Evolutionary conservation across 352 stramenopile species (phyloP).

Genomic region (Blastocystis sp.): DNA sequence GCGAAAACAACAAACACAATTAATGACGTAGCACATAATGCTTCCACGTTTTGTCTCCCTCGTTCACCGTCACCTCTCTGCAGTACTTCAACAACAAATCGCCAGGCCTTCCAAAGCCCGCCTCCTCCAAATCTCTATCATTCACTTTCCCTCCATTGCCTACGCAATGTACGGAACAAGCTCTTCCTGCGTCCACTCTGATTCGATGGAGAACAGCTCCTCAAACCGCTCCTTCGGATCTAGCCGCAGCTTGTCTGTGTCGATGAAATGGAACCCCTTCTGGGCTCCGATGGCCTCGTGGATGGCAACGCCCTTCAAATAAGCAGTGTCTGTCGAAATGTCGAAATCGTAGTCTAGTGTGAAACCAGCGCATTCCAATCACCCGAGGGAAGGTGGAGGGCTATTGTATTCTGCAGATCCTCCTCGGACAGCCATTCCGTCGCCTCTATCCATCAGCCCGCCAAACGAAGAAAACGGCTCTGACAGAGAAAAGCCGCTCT

Average conservation of each 20-base stretch:
- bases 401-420: slow-evolving; percentile 35
- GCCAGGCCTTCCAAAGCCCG: slow-evolving; percentile 40
- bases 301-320: slow-evolving; percentile 12
- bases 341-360: slow-evolving; percentile 61
- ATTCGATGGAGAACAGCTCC: slow-evolving; percentile 54
- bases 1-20: slow-evolving; percentile 41
- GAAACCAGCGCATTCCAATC: too few relatives aligned
- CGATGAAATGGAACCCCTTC: slow-evolving; percentile 47
- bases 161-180: slow-evolving; percentile 41
- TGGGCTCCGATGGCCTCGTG: not conserved
- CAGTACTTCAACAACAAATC: slow-evolving; percentile 64
- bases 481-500: slow-evolving; percentile 16
- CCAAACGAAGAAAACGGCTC: not conserved
- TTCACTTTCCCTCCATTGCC: not conserved
- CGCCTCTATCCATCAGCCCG: not conserved
- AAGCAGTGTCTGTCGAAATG: slow-evolving; percentile 1
- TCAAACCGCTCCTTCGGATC: slow-evolving; percentile 25
- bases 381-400: slow-evolving; percentile 9
- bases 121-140: slow-evolving; percentile 34
- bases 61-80: slow-evolving; percentile 32
- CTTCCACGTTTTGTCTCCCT: slow-evolving; percentile 4
- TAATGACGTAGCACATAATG: slow-evolving; percentile 46
- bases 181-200: slow-evolving; percentile 64
- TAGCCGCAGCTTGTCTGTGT: slow-evolving; percentile 26
- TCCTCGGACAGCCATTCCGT: slow-evolving; percentile 5